These are phyloP conservation scores for Skeletonema tropicum DNA, from an alignment of 108 stramenopile genomes.

Conservation along the genomic window DNA sequence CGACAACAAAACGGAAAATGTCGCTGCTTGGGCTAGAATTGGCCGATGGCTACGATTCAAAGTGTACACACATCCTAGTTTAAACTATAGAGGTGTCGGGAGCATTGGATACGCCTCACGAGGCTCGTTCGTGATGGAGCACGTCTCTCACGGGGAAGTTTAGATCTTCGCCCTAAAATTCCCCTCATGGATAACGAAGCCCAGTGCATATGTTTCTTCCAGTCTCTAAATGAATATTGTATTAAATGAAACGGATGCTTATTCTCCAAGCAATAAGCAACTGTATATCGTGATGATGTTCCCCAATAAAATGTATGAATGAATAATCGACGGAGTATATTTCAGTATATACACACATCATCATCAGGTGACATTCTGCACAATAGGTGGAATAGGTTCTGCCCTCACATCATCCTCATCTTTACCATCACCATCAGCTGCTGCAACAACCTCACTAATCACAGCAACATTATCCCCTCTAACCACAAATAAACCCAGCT, in stretches of 20 bases:
- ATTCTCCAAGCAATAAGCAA: conserved; percentile 5
- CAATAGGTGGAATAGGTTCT: conserved; percentile 45
- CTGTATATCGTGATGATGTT: neutral
- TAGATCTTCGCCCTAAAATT: too few relatives aligned
- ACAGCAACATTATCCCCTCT: conserved; percentile 86
- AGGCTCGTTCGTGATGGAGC: too few relatives aligned
- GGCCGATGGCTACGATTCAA: too few relatives aligned
- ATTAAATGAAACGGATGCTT: neutral
- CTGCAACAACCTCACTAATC: conserved; percentile 14
- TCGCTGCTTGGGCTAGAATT: too few relatives aligned
- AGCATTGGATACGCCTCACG: too few relatives aligned
- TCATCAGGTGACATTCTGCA: conserved; percentile 41
- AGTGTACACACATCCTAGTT: too few relatives aligned
- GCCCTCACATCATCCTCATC: conserved; percentile 39
- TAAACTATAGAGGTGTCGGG: too few relatives aligned
- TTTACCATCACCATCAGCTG: neutral
- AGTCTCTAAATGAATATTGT: neutral
- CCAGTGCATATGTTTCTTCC: neutral
- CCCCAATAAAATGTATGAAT: neutral
- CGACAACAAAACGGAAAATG: too few relatives aligned
- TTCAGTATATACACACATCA: too few relatives aligned
- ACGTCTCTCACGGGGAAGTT: too few relatives aligned
- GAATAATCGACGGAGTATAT: neutral
- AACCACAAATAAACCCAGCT: conserved; percentile 80
- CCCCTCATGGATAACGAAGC: too few relatives aligned